phyloP scores from a whole-genome alignment of 805 yeast genomes.

The Tetrapisispora arboricola region DNA sequence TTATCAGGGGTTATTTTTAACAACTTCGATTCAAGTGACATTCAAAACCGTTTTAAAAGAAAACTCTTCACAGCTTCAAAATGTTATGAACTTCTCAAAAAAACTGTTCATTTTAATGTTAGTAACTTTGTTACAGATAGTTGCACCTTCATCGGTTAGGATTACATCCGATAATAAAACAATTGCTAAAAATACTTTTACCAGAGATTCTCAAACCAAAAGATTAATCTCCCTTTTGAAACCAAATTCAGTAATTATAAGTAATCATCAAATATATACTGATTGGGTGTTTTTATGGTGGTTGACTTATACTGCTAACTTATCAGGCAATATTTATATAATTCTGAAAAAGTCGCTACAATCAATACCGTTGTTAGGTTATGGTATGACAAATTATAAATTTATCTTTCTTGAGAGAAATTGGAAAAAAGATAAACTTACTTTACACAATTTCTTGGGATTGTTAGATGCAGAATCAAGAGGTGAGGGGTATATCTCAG shows the following conservation, averaged over 20 bases:
- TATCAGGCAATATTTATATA: slow-evolving; percentile 58
- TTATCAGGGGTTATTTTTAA: slow-evolving; percentile 3
- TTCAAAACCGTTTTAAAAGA: slow-evolving; percentile 18
- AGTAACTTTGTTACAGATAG: slow-evolving; percentile 38
- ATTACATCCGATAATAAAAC: slow-evolving; percentile 38
- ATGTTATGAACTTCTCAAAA: slow-evolving; percentile 45
- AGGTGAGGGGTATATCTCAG: slow-evolving; percentile 44
- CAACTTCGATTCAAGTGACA: neutral
- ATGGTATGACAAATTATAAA: slow-evolving; percentile 70
- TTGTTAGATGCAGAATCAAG: slow-evolving; percentile 52
- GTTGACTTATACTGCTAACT: slow-evolving; percentile 55
- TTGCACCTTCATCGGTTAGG: slow-evolving; percentile 43
- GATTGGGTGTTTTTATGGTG: slow-evolving; percentile 95
- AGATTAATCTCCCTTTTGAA: slow-evolving; percentile 28
- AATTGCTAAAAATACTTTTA: slow-evolving; percentile 29
- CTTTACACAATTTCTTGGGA: slow-evolving; percentile 44
- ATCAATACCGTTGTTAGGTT: slow-evolving; percentile 66
- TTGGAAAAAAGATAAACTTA: slow-evolving; percentile 68
- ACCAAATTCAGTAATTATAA: slow-evolving; percentile 52
- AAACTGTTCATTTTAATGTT: slow-evolving; percentile 46
- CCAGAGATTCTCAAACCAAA: slow-evolving; percentile 15
- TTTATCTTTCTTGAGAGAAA: slow-evolving; percentile 76
- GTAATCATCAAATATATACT: slow-evolving; percentile 90
- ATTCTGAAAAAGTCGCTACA: slow-evolving; percentile 67
- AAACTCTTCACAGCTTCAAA: slow-evolving; percentile 31